Evolutionary conservation across 495 filamentous ascomycete genomes (phyloP).

Genomic region (Penicillium paradoxum): DNA sequence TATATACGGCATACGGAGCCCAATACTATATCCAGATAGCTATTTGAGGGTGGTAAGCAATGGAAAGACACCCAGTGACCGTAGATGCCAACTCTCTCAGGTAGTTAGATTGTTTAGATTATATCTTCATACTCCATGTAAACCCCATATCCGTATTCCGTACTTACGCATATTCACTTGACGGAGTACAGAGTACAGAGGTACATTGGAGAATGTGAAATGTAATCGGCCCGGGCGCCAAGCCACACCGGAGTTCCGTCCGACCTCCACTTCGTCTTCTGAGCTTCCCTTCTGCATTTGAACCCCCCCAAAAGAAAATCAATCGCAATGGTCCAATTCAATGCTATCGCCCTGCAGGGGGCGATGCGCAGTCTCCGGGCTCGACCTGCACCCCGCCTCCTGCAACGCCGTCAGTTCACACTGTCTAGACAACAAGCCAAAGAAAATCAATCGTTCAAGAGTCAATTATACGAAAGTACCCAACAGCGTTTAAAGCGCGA

Average conservation of each 20-base stretch:
- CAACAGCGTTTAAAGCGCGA: conserved; percentile 70
- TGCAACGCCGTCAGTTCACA: conserved; percentile 22
- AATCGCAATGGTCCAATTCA: conserved; percentile 17
- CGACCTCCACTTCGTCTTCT: background rate
- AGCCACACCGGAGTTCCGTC: conserved; percentile 1
- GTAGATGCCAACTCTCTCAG: no score
- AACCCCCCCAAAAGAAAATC: background rate
- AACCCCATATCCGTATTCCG: no score
- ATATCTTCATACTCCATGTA: no score
- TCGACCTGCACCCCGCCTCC: conserved; percentile 6
- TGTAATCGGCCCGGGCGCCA: background rate
- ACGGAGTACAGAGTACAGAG: background rate
- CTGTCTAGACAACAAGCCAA: conserved; percentile 19
- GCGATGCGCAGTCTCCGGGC: conserved; percentile 21
- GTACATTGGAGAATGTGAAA: background rate
- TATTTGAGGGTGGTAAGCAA: no score
- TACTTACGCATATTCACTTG: no score
- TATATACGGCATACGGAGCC: no score
- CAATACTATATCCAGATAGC: no score
- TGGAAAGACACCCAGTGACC: no score
- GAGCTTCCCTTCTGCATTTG: conserved; percentile 5
- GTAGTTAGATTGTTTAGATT: no score
- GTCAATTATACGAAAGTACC: conserved; percentile 84
- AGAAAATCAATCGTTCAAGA: conserved; percentile 59
- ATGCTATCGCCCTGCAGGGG: conserved; percentile 14